Base-by-base conservation (phyloP, 2,329 filamentous ascomycete genomes). In the Orbilia blumenaviensis region DNA sequence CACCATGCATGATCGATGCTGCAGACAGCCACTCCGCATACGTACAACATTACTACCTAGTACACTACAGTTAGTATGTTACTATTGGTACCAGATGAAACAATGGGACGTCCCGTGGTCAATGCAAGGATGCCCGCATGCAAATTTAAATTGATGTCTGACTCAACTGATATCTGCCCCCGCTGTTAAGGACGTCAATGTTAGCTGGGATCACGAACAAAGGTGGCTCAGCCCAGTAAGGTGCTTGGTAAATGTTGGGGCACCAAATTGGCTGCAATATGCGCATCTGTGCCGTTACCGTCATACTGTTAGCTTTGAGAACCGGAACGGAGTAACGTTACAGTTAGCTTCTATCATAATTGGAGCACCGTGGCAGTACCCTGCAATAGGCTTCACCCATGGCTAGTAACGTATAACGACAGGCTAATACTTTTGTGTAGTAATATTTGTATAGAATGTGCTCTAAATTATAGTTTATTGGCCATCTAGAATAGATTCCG, bases 21-120 rank as follows among this genome's bases (percentile, higher is more conserved):
- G 52, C 52, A 56, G 32, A n/a, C 18, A 23, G 29, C 52, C 52
- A 38, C 10, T 0, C 2, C 34, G 48, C 48, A 54, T 54, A 56
- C 38, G 52, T 23, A n/a, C n/a, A n/a, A n/a, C n/a, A n/a, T n/a
- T n/a, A n/a, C n/a, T n/a, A n/a, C n/a, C n/a, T n/a, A n/a, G n/a
- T n/a, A n/a, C n/a, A n/a, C n/a, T n/a, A n/a, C n/a, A n/a, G n/a
- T n/a, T n/a, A n/a, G n/a, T n/a, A n/a, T 38, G 29, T 18, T 14
- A 18, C 32, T 56, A 32, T 25, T 38, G 32, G 10, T 14, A 38
- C 18, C 52, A 29, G 52, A 38, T 25, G 25, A 38, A 16, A 56
- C 52, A 56, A 56, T 56, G 52, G 18, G 52, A 36, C 8, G n/a
- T 38, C 32, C 52, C 29, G 52, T 56, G 18, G 52, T 32, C 18